Conservation (phyloP, 2,329 filamentous ascomycete genomes). For the Tothia fuscella region DNA sequence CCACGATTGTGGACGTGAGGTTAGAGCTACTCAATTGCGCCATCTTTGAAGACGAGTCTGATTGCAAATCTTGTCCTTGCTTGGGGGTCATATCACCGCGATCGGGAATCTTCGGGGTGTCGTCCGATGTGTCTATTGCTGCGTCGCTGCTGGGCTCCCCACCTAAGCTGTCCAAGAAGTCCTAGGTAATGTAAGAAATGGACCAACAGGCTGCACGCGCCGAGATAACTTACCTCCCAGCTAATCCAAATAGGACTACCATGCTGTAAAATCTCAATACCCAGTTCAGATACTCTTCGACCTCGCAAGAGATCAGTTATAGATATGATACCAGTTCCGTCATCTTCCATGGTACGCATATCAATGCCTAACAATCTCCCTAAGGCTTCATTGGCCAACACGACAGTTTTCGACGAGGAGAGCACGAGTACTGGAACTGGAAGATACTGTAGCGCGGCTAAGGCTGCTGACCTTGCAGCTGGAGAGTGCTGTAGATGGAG, state of each 20-base stretch:
- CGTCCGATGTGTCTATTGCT: slow-evolving; percentile 1
- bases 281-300: slow-evolving; percentile 55
- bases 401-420: slow-evolving; percentile 55
- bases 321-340: slow-evolving; percentile 25
- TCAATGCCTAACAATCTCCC: slow-evolving; percentile 54
- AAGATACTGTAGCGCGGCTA: slow-evolving; percentile 60
- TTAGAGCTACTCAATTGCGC: slow-evolving; percentile 22
- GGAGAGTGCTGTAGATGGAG: neutral
- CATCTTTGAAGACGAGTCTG: slow-evolving; percentile 14
- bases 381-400: slow-evolving; percentile 66
- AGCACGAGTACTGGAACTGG: slow-evolving; percentile 61
- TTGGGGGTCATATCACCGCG: slow-evolving; percentile 11
- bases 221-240: slow-evolving; percentile 32
- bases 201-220: neutral
- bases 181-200: slow-evolving; percentile 14
- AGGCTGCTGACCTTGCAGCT: slow-evolving; percentile 24
- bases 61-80: slow-evolving; percentile 18
- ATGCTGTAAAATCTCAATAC: slow-evolving; percentile 61
- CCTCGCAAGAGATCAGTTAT: slow-evolving; percentile 51
- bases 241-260: slow-evolving; percentile 41
- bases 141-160: slow-evolving; percentile 21
- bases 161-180: slow-evolving; percentile 32
- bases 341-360: slow-evolving; percentile 23
- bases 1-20: slow-evolving; percentile 30
- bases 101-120: slow-evolving; percentile 12